phyloP scores from a whole-genome alignment of 148 eudicot genomes.

The Tetragonia tetragonoides region DNA sequence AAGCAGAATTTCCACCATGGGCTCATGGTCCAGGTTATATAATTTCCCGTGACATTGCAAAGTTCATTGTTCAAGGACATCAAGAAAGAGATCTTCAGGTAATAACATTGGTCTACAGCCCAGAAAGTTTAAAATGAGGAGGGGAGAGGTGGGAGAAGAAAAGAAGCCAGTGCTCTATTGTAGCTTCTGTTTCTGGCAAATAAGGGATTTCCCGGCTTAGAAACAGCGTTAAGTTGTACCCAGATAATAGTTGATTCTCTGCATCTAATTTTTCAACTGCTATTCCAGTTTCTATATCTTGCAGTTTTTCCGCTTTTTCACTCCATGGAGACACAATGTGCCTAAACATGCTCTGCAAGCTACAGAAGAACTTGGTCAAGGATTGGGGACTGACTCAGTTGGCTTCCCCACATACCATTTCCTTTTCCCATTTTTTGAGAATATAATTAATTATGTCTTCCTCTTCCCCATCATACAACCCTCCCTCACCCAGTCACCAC shows the following conservation, averaged over 20 bases:
- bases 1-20: slow-evolving; percentile 74
- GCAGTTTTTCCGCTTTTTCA: too few relatives aligned
- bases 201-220: background rate
- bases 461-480: background rate
- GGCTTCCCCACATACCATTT: background rate
- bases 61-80: slow-evolving; percentile 65
- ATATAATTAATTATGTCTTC: background rate
- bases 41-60: slow-evolving; percentile 75
- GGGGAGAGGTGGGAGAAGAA: background rate
- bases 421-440: background rate
- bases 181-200: background rate
- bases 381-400: background rate
- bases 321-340: too few relatives aligned
- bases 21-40: slow-evolving; percentile 94
- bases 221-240: too few relatives aligned
- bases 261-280: background rate
- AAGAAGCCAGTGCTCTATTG: background rate
- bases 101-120: background rate
- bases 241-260: background rate
- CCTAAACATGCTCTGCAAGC: too few relatives aligned
- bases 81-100: slow-evolving; percentile 62
- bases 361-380: background rate
- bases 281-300: too few relatives aligned
- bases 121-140: background rate
- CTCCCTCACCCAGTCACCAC: background rate